A percentile compares a stretch with the other conserved stretches of the same genome.
phyloP scores from a whole-genome alignment of 1,284 basidiomycete genomes.

The Tilletia walkeri region DNA sequence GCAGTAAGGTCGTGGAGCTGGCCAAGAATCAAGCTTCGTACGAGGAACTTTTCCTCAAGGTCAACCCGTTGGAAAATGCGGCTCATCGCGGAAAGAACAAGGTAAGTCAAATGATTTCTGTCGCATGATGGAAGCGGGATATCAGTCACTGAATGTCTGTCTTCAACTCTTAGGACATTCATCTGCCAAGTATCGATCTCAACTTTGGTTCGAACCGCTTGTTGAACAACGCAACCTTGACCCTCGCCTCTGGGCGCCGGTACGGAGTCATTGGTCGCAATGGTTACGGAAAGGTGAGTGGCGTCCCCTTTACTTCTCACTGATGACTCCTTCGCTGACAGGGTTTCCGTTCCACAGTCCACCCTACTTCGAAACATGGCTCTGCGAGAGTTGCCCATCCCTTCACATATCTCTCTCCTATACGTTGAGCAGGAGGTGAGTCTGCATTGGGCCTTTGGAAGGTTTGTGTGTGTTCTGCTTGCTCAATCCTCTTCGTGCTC shows the following conservation, averaged over 20 bases:
- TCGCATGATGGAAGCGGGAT: not conserved
- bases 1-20: constrained; percentile 89
- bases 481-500: not conserved
- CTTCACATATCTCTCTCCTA: constrained; percentile 84
- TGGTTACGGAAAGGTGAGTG: constrained; percentile 77
- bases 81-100: constrained; percentile 69
- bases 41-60: constrained; percentile 98
- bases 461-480: not conserved
- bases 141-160: not conserved
- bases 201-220: constrained; percentile 79
- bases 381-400: constrained; percentile 79
- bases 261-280: constrained; percentile 64
- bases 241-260: constrained; percentile 43
- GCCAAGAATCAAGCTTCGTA: constrained; percentile 89
- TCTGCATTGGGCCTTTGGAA: not conserved
- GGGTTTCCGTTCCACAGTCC: constrained; percentile 58
- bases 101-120: not conserved
- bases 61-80: constrained; percentile 88
- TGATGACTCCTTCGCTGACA: not conserved
- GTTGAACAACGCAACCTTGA: constrained; percentile 63
- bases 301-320: not conserved
- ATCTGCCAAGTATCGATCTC: constrained; percentile 84
- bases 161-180: constrained; percentile 67
- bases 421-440: constrained; percentile 89
- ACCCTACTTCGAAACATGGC: constrained; percentile 95